Conservation (phyloP, 1,284 basidiomycete species). For the Coniferiporia weirii region DNA sequence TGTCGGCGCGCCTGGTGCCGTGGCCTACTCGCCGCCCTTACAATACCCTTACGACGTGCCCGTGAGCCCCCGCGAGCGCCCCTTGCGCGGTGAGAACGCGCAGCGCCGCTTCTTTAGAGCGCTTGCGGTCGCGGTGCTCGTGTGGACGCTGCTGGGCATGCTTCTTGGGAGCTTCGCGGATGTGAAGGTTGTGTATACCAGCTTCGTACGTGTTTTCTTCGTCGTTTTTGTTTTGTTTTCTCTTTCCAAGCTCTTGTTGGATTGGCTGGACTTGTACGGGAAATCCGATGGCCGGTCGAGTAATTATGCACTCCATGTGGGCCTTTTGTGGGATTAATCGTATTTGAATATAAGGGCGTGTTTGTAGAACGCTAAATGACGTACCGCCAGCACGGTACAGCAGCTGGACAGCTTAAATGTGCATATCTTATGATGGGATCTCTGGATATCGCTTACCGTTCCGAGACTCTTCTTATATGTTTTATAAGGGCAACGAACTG, state of each 20-base stretch:
- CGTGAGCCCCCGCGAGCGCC: neutral
- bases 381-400: too few species aligned
- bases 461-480: too few species aligned
- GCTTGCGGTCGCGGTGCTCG: constrained; percentile 4
- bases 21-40: neutral
- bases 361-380: too few species aligned
- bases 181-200: neutral
- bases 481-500: neutral
- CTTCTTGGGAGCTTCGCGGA: neutral
- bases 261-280: too few species aligned
- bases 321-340: too few species aligned
- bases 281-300: too few species aligned
- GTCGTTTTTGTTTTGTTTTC: neutral
- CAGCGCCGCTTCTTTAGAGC: constrained; percentile 3
- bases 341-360: too few species aligned
- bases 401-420: too few species aligned
- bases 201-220: neutral
- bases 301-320: too few species aligned
- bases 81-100: constrained; percentile 9
- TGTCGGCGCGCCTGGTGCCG: neutral
- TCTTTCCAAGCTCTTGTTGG: too few species aligned
- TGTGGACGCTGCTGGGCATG: constrained; percentile 7
- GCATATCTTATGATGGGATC: too few species aligned
- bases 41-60: constrained; percentile 10
- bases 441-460: too few species aligned